Conservation (phyloP, 106 monocot species). For the Dioscorea alata region DNA sequence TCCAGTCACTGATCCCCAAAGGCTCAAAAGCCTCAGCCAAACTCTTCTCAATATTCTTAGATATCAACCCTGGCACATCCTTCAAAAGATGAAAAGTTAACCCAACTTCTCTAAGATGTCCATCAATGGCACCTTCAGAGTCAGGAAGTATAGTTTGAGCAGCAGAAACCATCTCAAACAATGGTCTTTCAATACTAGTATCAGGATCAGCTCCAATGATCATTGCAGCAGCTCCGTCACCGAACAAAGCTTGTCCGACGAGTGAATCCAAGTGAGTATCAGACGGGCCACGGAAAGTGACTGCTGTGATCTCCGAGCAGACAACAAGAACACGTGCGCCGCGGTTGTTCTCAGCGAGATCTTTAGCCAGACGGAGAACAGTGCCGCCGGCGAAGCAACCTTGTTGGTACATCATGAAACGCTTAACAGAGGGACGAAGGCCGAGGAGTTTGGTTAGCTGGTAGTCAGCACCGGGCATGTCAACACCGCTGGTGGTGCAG, state of each 20-base stretch:
- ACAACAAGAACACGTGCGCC: constrained; percentile 66
- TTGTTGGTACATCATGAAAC: constrained; percentile 70
- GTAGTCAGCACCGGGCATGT: constrained; percentile 88
- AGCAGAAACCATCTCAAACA: constrained; percentile 54
- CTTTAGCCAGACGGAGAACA: constrained; percentile 68
- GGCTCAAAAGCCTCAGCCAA: constrained; percentile 46
- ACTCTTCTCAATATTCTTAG: constrained; percentile 65
- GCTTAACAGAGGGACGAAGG: constrained; percentile 55
- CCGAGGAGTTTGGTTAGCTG: constrained; percentile 69
- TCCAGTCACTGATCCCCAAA: constrained; percentile 46
- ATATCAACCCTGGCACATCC: constrained; percentile 66
- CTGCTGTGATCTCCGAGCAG: constrained; percentile 71
- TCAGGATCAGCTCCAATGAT: constrained; percentile 65
- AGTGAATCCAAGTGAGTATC: constrained; percentile 54
- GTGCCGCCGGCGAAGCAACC: constrained; percentile 74
- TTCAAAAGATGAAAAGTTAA: constrained; percentile 61
- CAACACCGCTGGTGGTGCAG: constrained; percentile 65
- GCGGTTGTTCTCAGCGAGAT: constrained; percentile 85
- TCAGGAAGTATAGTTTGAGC: constrained; percentile 53
- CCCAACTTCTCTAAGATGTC: constrained; percentile 55
- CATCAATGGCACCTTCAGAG: constrained; percentile 73
- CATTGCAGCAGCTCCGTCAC: constrained; percentile 76
- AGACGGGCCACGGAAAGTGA: constrained; percentile 62
- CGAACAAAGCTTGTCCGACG: constrained; percentile 76
- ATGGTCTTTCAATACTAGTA: constrained; percentile 30